Percentiles rank a stretch among this genome's conserved stretches.
These are phyloP conservation scores for Sugiyamaella smithiae DNA, from an alignment of 805 yeast genomes.

Conservation along the genomic window DNA sequence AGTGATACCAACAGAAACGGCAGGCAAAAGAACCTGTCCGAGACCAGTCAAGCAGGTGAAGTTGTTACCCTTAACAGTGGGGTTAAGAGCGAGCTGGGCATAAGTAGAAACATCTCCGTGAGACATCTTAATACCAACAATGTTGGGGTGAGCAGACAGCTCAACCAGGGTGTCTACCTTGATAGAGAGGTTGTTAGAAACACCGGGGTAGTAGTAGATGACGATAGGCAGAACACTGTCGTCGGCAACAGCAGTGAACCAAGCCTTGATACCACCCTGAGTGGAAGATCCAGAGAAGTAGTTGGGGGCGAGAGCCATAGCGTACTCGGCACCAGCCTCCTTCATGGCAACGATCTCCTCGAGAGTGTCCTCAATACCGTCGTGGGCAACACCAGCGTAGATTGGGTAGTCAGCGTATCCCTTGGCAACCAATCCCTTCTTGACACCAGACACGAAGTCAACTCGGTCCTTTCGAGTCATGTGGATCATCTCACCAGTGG, in stretches of 20 bases:
- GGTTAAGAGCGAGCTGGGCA: slow-evolving; percentile 44
- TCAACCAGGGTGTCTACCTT: slow-evolving; percentile 40
- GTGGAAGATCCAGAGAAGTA: slow-evolving; percentile 47
- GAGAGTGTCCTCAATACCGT: slow-evolving; percentile 45
- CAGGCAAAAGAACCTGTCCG: slow-evolving; percentile 51
- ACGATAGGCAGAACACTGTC: slow-evolving; percentile 43
- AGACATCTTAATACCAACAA: slow-evolving; percentile 50
- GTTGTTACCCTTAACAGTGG: slow-evolving; percentile 39
- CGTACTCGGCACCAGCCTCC: slow-evolving; percentile 31
- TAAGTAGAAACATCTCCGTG: slow-evolving; percentile 51
- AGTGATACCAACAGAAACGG: slow-evolving; percentile 44
- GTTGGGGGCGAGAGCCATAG: slow-evolving; percentile 42
- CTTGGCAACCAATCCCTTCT: slow-evolving; percentile 35
- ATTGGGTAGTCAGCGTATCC: slow-evolving; percentile 42
- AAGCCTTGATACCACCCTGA: slow-evolving; percentile 48
- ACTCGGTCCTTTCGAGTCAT: slow-evolving; percentile 46
- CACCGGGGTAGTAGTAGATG: slow-evolving; percentile 51
- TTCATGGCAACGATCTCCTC: slow-evolving; percentile 31
- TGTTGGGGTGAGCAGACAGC: slow-evolving; percentile 46
- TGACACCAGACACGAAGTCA: slow-evolving; percentile 29
- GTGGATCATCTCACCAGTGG: slow-evolving; percentile 56
- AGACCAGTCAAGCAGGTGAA: slow-evolving; percentile 49
- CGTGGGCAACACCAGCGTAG: slow-evolving; percentile 50
- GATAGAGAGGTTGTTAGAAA: slow-evolving; percentile 42
- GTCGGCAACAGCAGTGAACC: slow-evolving; percentile 45